Evolutionary conservation across 164 flowering plant genomes (phyloP).

Genomic region (Liquidambar formosana): DNA sequence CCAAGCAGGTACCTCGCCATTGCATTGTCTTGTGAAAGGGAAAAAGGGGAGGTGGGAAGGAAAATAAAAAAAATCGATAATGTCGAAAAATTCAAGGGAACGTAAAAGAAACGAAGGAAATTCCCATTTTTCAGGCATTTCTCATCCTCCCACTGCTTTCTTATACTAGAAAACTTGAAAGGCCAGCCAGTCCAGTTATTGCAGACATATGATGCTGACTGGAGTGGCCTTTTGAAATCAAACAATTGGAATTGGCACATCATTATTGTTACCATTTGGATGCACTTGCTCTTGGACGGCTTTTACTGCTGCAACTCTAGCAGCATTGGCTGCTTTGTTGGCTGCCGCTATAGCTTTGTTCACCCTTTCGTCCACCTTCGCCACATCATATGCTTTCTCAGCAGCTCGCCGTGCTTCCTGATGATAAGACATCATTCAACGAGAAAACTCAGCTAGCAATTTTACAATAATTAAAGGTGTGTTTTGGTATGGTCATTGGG

Average conservation of each 20-base stretch:
- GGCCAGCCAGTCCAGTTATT: neutral
- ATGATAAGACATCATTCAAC: neutral
- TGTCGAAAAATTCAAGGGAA: neutral
- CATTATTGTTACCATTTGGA: constrained; percentile 18
- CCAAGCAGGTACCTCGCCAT: constrained; percentile 28
- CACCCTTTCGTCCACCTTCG: constrained; percentile 82
- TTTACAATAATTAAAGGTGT: neutral
- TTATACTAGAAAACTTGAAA: neutral
- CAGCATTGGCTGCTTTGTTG: constrained; percentile 90
- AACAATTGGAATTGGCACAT: constrained; percentile 22
- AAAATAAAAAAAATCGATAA: too few relatives aligned
- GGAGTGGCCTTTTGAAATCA: constrained; percentile 13
- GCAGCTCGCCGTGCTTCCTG: constrained; percentile 92
- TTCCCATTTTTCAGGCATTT: neutral
- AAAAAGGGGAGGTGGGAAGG: neutral
- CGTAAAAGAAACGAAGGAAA: neutral
- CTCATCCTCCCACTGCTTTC: neutral
- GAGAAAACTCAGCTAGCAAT: neutral
- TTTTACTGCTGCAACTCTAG: constrained; percentile 92
- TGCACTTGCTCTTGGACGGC: constrained; percentile 79
- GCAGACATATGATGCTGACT: neutral
- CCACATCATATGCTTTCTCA: constrained; percentile 67
- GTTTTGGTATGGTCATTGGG: neutral
- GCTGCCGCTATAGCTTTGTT: constrained; percentile 79
- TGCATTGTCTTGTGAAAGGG: neutral